phyloP scores from a whole-genome alignment of 2,329 filamentous ascomycete species.

The Claviceps sp. region DNA sequence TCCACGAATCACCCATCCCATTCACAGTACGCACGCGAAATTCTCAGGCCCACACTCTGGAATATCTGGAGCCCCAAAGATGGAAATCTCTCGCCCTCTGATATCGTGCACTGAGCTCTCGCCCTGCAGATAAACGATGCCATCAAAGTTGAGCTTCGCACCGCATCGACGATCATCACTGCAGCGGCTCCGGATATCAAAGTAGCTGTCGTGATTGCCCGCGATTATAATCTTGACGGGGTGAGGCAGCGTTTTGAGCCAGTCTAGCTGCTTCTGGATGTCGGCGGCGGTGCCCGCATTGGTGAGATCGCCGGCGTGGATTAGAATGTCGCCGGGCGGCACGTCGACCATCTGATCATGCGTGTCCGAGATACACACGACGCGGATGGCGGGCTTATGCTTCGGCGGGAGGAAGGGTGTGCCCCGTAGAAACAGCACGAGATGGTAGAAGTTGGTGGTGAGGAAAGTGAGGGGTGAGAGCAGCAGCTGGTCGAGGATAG shows the following conservation, averaged over 20 bases:
- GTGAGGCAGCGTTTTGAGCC: slow-evolving; percentile 63
- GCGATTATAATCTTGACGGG: slow-evolving; percentile 67
- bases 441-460: slow-evolving; percentile 46
- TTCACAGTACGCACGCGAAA: slow-evolving; percentile 37
- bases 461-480: slow-evolving; percentile 54
- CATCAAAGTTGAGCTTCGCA: slow-evolving; percentile 49
- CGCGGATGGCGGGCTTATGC: slow-evolving; percentile 45
- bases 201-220: slow-evolving; percentile 82
- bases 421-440: slow-evolving; percentile 56
- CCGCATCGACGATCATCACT: slow-evolving; percentile 39
- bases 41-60: slow-evolving; percentile 58
- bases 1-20: neutral
- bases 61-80: slow-evolving; percentile 76
- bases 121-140: slow-evolving; percentile 64
- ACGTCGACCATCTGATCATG: slow-evolving; percentile 52
- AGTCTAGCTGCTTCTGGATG: slow-evolving; percentile 74
- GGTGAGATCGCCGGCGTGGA: slow-evolving; percentile 81
- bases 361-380: slow-evolving; percentile 86
- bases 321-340: slow-evolving; percentile 68
- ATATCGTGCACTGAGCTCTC: slow-evolving; percentile 50
- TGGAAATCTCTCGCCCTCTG: slow-evolving; percentile 33
- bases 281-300: slow-evolving; percentile 57
- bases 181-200: slow-evolving; percentile 52
- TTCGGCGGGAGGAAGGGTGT: slow-evolving; percentile 44
- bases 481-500: slow-evolving; percentile 49